Conservation (phyloP, 257 asterid species). For the Nicotiana obtusifolia region DNA sequence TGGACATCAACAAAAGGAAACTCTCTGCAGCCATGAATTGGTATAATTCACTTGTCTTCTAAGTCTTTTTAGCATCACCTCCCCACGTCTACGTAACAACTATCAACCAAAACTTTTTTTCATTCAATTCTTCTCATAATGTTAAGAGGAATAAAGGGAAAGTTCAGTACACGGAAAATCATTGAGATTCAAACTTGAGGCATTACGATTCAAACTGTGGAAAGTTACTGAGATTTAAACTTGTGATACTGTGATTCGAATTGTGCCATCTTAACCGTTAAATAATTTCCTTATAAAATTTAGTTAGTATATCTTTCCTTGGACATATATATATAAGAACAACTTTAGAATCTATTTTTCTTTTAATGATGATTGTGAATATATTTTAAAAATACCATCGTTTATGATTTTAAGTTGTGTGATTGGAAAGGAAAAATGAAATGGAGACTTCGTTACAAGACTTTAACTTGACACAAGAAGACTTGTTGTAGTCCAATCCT, state of each 20-base stretch:
- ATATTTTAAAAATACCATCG: background rate
- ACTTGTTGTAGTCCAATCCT: constrained; percentile 24
- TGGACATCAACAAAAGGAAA: background rate
- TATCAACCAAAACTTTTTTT: background rate
- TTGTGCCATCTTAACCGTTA: background rate
- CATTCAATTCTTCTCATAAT: background rate
- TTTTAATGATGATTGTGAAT: background rate
- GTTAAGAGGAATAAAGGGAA: no score
- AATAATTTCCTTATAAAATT: background rate
- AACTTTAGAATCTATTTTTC: background rate
- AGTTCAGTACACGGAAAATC: no score
- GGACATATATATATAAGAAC: background rate
- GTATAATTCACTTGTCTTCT: background rate
- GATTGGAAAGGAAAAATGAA: constrained; percentile 27
- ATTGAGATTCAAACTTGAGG: background rate
- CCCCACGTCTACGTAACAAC: background rate
- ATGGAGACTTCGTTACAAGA: constrained; percentile 9
- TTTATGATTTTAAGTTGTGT: constrained; percentile 13
- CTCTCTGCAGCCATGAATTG: background rate
- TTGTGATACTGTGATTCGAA: background rate
- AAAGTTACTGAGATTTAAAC: no score
- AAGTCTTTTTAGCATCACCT: background rate
- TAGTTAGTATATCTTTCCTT: background rate
- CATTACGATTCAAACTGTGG: no score
- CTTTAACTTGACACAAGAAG: constrained; percentile 49